These are phyloP conservation scores for Metschnikowia vanudenii DNA, from an alignment of 805 yeast genomes.

Conservation along the genomic window DNA sequence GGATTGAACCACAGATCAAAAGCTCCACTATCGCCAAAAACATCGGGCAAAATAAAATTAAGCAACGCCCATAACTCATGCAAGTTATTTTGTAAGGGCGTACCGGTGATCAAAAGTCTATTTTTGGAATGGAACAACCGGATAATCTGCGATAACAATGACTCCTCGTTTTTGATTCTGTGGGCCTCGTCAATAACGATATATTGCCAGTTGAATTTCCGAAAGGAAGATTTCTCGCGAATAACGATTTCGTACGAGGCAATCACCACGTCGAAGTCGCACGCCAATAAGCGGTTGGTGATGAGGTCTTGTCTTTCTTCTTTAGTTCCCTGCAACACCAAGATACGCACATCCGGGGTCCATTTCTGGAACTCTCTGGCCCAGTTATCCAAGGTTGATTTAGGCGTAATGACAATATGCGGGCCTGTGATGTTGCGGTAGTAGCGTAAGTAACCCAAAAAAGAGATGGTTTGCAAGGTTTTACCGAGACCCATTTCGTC, in stretches of 20 bases:
- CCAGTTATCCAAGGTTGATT: slow-evolving; percentile 96
- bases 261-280: slow-evolving; percentile 80
- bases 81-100: slow-evolving; percentile 90
- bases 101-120: slow-evolving; percentile 87
- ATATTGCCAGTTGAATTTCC: slow-evolving; percentile 89
- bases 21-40: slow-evolving; percentile 84
- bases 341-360: slow-evolving; percentile 91
- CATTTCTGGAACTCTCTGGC: slow-evolving; percentile 88
- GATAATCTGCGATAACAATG: slow-evolving; percentile 88
- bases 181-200: slow-evolving; percentile 95
- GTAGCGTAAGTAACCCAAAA: slow-evolving; percentile 83
- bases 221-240: slow-evolving; percentile 77
- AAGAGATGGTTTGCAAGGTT: slow-evolving; percentile 91
- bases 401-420: slow-evolving; percentile 87
- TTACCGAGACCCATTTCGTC: slow-evolving; percentile 99
- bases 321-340: slow-evolving; percentile 87
- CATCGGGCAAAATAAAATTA: slow-evolving; percentile 89
- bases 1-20: slow-evolving; percentile 91
- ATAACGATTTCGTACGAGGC: slow-evolving; percentile 94
- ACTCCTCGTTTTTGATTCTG: slow-evolving; percentile 91
- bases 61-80: slow-evolving; percentile 96
- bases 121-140: slow-evolving; percentile 85
- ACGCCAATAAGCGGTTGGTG: slow-evolving; percentile 57
- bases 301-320: slow-evolving; percentile 69
- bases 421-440: slow-evolving; percentile 83